phyloP scores from a whole-genome alignment of 2,329 filamentous ascomycete species.

The Fusarium temperatum region DNA sequence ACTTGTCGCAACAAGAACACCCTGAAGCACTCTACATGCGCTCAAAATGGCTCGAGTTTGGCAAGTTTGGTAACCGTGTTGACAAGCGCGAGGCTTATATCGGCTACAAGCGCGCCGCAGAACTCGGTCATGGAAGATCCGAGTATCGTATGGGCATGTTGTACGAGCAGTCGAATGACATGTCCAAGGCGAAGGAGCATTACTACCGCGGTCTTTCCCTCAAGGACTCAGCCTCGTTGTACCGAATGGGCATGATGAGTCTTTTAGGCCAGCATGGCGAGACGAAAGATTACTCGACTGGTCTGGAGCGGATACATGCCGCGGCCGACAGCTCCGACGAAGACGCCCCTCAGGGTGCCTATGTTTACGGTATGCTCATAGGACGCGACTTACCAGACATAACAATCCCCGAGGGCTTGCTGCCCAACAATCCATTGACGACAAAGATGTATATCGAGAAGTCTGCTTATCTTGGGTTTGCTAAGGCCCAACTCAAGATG shows the following conservation, averaged over 20 bases:
- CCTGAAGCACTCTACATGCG: slow-evolving; percentile 94
- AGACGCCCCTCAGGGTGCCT: slow-evolving; percentile 95
- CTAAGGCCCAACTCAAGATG: slow-evolving; percentile 97
- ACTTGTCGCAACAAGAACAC: slow-evolving; percentile 89
- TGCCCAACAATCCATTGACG: slow-evolving; percentile 76
- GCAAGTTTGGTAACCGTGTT: slow-evolving; percentile 87
- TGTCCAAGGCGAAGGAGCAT: slow-evolving; percentile 88
- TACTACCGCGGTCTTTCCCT: slow-evolving; percentile 83
- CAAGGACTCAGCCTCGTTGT: slow-evolving; percentile 85
- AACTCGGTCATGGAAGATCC: slow-evolving; percentile 85
- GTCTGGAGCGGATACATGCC: slow-evolving; percentile 82
- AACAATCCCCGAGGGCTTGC: slow-evolving; percentile 73
- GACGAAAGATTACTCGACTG: slow-evolving; percentile 78
- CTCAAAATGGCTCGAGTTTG: slow-evolving; percentile 98
- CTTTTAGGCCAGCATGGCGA: slow-evolving; percentile 93
- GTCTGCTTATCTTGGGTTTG: slow-evolving; percentile 93
- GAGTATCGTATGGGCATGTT: slow-evolving; percentile 99
- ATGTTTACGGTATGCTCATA: slow-evolving; percentile 94
- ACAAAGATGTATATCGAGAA: slow-evolving; percentile 94
- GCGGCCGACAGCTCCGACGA: slow-evolving; percentile 92
- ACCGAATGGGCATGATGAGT: slow-evolving; percentile 97
- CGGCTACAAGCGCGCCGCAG: slow-evolving; percentile 85
- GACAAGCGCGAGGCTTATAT: slow-evolving; percentile 96
- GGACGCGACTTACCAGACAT: slow-evolving; percentile 93
- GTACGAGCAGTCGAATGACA: slow-evolving; percentile 94